phyloP scores from a whole-genome alignment of 352 stramenopile genomes.

The Phytophthora pluvialis region DNA sequence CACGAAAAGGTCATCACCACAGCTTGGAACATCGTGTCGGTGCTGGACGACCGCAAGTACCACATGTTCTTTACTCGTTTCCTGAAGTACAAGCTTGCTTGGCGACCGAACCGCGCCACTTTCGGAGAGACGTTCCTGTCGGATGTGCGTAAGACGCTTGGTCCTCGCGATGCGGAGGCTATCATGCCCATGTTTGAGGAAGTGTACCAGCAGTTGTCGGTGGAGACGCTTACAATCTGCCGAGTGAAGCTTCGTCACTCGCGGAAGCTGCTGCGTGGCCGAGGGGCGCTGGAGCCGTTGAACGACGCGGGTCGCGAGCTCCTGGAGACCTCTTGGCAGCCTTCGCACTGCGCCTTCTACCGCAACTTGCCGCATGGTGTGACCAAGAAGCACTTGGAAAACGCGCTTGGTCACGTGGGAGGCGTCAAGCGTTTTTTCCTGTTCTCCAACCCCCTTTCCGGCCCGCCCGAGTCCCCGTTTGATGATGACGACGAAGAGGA shows the following conservation, averaged over 20 bases:
- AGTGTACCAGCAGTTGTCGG: constrained; percentile 77
- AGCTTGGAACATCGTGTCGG: constrained; percentile 86
- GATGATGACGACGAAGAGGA: constrained; percentile 41
- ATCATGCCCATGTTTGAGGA: constrained; percentile 87
- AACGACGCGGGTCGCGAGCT: constrained; percentile 47
- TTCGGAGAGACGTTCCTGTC: constrained; percentile 84
- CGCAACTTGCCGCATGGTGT: constrained; percentile 74
- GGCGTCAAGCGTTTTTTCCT: constrained; percentile 73
- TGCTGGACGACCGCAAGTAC: constrained; percentile 86
- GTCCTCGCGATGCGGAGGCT: constrained; percentile 52
- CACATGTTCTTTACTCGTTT: constrained; percentile 90
- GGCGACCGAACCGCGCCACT: constrained; percentile 75
- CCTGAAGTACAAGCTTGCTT: constrained; percentile 89
- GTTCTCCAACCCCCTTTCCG: constrained; percentile 69
- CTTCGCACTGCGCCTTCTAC: constrained; percentile 77
- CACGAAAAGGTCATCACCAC: constrained; percentile 83
- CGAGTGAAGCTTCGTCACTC: constrained; percentile 80
- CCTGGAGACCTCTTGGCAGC: constrained; percentile 54
- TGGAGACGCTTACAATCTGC: constrained; percentile 88
- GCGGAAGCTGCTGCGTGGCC: constrained; percentile 64
- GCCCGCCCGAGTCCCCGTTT: constrained; percentile 51
- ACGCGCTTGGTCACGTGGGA: constrained; percentile 71
- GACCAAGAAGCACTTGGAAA: constrained; percentile 68
- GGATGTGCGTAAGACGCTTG: constrained; percentile 74
- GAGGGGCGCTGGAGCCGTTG: constrained; percentile 51